These are phyloP conservation scores for Mycena albidolilacea DNA, from an alignment of 768 basidiomycete genomes.

Conservation along the genomic window DNA sequence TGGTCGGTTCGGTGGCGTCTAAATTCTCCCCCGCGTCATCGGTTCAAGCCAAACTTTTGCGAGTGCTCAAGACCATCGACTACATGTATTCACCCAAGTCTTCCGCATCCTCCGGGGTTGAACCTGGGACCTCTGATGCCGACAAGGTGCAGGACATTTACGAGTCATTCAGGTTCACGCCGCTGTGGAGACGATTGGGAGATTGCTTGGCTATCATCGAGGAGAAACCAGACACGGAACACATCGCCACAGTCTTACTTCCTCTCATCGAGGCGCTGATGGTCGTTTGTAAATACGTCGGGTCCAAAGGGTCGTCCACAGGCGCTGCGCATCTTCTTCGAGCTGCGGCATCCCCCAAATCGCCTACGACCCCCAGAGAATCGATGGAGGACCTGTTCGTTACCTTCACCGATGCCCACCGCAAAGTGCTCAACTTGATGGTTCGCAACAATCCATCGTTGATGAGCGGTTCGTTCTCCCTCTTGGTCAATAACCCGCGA, in stretches of 20 bases:
- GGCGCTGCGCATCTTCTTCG: constrained; percentile 64
- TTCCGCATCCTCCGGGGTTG: constrained; percentile 51
- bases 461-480: constrained; percentile 98
- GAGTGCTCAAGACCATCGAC: constrained; percentile 97
- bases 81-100: constrained; percentile 88
- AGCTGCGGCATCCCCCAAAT: constrained; percentile 77
- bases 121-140: constrained; percentile 66
- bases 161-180: constrained; percentile 90
- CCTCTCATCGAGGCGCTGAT: constrained; percentile 97
- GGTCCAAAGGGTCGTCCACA: constrained; percentile 68
- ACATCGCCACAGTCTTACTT: constrained; percentile 92
- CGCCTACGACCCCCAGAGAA: constrained; percentile 78
- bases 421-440: constrained; percentile 96
- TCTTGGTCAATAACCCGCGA: constrained; percentile 95
- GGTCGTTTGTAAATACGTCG: constrained; percentile 98
- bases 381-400: constrained; percentile 94
- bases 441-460: constrained; percentile 98
- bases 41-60: constrained; percentile 94
- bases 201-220: constrained; percentile 90
- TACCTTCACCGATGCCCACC: constrained; percentile 92
- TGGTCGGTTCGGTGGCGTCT: constrained; percentile 80
- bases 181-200: constrained; percentile 92
- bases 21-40: constrained; percentile 97
- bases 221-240: constrained; percentile 83
- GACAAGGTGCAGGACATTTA: constrained; percentile 93